These are phyloP conservation scores for Tilletia walkeri DNA, from an alignment of 1,284 basidiomycete species.

Conservation along the genomic window DNA sequence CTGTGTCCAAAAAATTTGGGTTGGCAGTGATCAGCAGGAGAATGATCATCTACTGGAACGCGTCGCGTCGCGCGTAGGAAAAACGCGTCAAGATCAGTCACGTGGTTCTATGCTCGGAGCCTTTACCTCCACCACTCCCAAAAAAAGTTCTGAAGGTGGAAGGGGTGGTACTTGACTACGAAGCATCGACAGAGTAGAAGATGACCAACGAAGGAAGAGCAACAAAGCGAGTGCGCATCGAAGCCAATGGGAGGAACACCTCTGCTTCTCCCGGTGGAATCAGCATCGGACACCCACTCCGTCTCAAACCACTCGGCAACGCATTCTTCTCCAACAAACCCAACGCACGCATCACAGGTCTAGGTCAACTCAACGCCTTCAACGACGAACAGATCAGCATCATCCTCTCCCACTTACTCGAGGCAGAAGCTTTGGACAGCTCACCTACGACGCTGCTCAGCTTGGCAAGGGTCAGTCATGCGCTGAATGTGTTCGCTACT, in stretches of 20 bases:
- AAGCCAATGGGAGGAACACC: not conserved
- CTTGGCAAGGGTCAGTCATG: conserved; percentile 35
- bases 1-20: not conserved
- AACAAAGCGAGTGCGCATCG: not conserved
- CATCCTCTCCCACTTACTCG: conserved; percentile 35
- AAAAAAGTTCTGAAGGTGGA: not conserved
- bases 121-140: not conserved
- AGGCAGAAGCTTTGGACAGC: conserved; percentile 13
- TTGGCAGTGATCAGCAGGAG: no score
- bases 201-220: not conserved
- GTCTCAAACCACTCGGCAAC: conserved; percentile 47
- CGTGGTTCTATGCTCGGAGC: no score
- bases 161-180: not conserved
- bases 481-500: conserved; percentile 35
- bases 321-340: conserved; percentile 37
- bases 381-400: conserved; percentile 41
- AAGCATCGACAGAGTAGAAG: not conserved
- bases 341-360: conserved; percentile 27
- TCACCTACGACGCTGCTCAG: conserved; percentile 23
- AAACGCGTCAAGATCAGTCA: no score
- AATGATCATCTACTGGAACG: no score
- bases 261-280: not conserved
- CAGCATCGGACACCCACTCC: conserved; percentile 39
- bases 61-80: no score
- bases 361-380: conserved; percentile 36